phyloP scores from a whole-genome alignment of 192 early-diverging fungal species.

The Backusella tarrabulga region DNA sequence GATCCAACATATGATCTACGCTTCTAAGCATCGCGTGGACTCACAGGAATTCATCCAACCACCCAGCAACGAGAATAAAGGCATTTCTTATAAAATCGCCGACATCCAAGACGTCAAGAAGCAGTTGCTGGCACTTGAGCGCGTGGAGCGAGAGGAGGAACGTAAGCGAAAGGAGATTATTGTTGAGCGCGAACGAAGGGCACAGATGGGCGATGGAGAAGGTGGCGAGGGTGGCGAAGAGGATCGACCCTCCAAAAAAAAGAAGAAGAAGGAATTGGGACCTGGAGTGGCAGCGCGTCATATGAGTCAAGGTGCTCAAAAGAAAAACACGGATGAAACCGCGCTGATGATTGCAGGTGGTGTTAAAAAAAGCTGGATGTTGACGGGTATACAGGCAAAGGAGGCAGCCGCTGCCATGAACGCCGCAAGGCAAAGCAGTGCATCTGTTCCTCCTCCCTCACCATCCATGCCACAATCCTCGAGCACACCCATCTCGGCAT shows the following conservation, averaged over 20 bases:
- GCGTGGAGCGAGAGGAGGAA: slow-evolving; percentile 69
- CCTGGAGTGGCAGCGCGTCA: slow-evolving; percentile 27
- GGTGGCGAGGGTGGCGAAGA: slow-evolving; percentile 33
- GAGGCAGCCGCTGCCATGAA: background rate
- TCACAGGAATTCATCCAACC: slow-evolving; percentile 65
- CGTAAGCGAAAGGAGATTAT: slow-evolving; percentile 43
- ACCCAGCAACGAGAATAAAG: slow-evolving; percentile 48
- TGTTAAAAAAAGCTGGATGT: slow-evolving; percentile 48
- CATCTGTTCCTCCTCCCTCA: background rate
- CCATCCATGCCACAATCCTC: background rate
- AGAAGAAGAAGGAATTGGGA: slow-evolving; percentile 34
- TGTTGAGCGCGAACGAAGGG: slow-evolving; percentile 36
- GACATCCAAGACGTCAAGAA: slow-evolving; percentile 67
- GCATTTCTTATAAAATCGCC: slow-evolving; percentile 65
- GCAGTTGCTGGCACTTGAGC: slow-evolving; percentile 70
- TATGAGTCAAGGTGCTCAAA: slow-evolving; percentile 21
- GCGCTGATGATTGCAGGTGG: slow-evolving; percentile 44
- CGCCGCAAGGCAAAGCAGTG: background rate
- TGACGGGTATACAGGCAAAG: slow-evolving; percentile 20
- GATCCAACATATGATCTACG: slow-evolving; percentile 65
- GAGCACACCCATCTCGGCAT: background rate
- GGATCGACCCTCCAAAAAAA: slow-evolving; percentile 11
- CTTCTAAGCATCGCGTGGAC: slow-evolving; percentile 67
- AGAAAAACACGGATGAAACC: slow-evolving; percentile 25
- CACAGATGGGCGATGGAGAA: slow-evolving; percentile 46